These are phyloP conservation scores for Cylindrotheca closterium DNA, from an alignment of 108 stramenopile genomes.

Conservation along the genomic window DNA sequence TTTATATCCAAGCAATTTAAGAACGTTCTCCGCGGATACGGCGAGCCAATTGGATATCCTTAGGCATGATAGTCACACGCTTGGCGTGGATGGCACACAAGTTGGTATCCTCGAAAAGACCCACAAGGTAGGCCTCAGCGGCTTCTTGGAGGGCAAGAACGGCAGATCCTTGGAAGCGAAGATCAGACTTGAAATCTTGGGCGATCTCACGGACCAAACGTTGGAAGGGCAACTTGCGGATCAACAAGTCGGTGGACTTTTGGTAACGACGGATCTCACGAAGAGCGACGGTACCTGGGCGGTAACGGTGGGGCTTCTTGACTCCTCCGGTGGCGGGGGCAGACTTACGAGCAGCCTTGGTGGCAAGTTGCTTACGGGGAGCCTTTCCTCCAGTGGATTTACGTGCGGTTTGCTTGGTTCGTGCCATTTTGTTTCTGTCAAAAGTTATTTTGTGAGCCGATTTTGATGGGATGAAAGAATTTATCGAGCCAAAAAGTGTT, in stretches of 20 bases:
- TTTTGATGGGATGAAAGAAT: neutral
- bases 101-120: conserved; percentile 93
- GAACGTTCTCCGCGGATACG: conserved; percentile 80
- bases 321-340: conserved; percentile 88
- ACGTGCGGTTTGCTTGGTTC: conserved; percentile 98
- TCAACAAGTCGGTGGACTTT: conserved; percentile 91
- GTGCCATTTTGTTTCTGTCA: conserved; percentile 73
- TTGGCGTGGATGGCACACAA: conserved; percentile 94
- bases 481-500: neutral
- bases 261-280: conserved; percentile 95
- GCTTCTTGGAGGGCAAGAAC: conserved; percentile 94
- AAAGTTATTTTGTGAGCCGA: neutral
- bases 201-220: conserved; percentile 87
- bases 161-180: conserved; percentile 92
- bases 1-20: conserved; percentile 28
- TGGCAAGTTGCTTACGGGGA: conserved; percentile 91
- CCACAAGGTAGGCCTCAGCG: conserved; percentile 83
- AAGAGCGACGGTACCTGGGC: conserved; percentile 90
- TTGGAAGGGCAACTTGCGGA: conserved; percentile 96
- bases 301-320: conserved; percentile 82
- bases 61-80: conserved; percentile 93
- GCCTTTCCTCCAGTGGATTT: conserved; percentile 99
- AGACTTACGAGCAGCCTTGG: conserved; percentile 89
- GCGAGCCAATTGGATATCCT: conserved; percentile 58
- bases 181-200: conserved; percentile 87